Percentiles rank a stretch among this genome's conserved stretches.
Evolutionary conservation across 1,284 basidiomycete species (phyloP).

Genomic region (Marasmius oreades): DNA sequence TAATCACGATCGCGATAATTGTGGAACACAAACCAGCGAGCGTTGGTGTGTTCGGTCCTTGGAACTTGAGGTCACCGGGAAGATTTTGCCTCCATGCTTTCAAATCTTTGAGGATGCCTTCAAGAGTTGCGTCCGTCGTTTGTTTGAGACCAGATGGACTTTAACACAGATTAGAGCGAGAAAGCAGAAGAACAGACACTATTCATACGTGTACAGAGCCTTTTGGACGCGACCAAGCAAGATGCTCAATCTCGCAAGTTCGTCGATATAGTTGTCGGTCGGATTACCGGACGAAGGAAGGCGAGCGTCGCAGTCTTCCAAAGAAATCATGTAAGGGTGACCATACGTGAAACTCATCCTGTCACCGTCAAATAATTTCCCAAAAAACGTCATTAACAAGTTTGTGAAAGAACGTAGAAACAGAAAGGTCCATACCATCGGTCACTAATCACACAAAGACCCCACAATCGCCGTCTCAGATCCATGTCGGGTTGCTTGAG

Average conservation of each 20-base stretch:
- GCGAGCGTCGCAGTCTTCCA: slow-evolving; percentile 90
- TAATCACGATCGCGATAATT: not conserved
- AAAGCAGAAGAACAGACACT: slow-evolving; percentile 4
- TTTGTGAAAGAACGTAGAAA: slow-evolving; percentile 5
- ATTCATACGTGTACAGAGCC: slow-evolving; percentile 76
- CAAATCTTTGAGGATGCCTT: slow-evolving; percentile 69
- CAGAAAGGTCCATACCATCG: slow-evolving; percentile 60
- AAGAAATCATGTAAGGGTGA: slow-evolving; percentile 88
- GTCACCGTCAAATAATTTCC: slow-evolving; percentile 8
- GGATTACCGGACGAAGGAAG: slow-evolving; percentile 77
- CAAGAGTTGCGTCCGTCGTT: slow-evolving; percentile 76
- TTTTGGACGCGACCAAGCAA: slow-evolving; percentile 86
- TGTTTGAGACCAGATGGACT: slow-evolving; percentile 84
- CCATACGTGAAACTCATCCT: slow-evolving; percentile 81
- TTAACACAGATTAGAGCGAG: slow-evolving; percentile 17
- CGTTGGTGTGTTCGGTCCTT: slow-evolving; percentile 58
- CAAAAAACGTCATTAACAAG: slow-evolving; percentile 14
- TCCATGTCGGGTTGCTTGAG: slow-evolving; percentile 75
- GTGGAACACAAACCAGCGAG: slow-evolving; percentile 52
- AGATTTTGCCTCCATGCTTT: slow-evolving; percentile 75
- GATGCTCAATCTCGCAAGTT: slow-evolving; percentile 85
- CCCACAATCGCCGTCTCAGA: slow-evolving; percentile 84
- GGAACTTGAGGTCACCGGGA: slow-evolving; percentile 73
- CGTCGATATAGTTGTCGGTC: slow-evolving; percentile 74
- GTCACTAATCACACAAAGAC: slow-evolving; percentile 86